Evolutionary conservation across 2,329 filamentous ascomycete species (phyloP).

Genomic region (Penicillium sp.): DNA sequence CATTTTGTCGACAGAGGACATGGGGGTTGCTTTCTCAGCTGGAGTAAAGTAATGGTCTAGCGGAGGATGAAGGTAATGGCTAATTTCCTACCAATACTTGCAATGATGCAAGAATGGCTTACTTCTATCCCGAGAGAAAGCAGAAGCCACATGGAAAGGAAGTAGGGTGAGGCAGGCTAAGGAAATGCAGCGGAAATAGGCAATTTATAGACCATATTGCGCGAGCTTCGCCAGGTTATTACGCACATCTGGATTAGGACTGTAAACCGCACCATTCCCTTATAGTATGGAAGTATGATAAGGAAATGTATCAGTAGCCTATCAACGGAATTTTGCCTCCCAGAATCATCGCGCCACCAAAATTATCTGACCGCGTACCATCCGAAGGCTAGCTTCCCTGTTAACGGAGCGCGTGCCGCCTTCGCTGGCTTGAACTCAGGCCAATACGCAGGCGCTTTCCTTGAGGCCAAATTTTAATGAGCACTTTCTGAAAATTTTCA

Average conservation of each 20-base stretch:
- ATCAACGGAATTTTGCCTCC: neutral
- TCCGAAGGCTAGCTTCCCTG: neutral
- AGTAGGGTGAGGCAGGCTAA: neutral
- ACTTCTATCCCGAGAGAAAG: neutral
- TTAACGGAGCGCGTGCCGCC: neutral
- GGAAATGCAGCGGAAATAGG: neutral
- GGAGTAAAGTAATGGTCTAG: neutral
- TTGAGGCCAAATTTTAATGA: neutral
- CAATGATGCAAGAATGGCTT: neutral
- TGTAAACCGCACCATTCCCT: neutral
- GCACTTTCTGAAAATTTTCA: neutral
- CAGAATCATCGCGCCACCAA: neutral
- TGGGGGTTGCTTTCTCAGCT: neutral
- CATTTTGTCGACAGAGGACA: neutral
- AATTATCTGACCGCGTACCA: neutral
- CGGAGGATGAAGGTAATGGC: neutral
- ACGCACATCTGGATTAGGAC: neutral
- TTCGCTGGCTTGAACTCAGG: neutral
- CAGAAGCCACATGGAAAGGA: neutral
- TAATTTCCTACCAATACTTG: neutral
- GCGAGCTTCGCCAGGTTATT: neutral
- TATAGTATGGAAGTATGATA: neutral
- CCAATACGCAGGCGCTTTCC: neutral
- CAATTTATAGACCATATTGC: neutral
- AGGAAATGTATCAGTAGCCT: neutral